Evolutionary conservation across 768 basidiomycete genomes (phyloP), one percentile per base, ranked within the genome.

Genomic region (Trametes maxima): DNA sequence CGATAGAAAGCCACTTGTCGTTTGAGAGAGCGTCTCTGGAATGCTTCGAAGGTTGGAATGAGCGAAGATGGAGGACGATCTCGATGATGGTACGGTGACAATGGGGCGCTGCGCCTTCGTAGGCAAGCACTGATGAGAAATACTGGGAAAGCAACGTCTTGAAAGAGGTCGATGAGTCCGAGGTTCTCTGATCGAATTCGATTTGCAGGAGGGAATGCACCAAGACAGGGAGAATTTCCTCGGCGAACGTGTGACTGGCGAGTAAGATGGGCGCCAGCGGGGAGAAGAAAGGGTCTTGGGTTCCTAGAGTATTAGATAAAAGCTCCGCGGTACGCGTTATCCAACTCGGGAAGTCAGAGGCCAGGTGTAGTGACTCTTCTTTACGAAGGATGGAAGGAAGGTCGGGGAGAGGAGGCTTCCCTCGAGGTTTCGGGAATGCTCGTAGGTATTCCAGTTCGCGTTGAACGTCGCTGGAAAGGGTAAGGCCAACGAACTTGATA

Each of bases 1-100:
- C 87, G 44, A 98, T 67, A 37, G 82, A 77, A 12, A 99, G 80
- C 97, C 97, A 98, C 61, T 81, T 82, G 70, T 93, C 85, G 66
- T 89, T 83, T 1, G 82, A 80, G n/a, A 80, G 68, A 21, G 74
- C 75, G 50, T 80, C 79, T 5, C 68, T 62, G 1, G 75, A 64
- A 14, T 68, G 68, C 1, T 8, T 24, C 8, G 69, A 73, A 5
- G 81, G 81, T 2, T 67, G 69, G 63, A 89, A 91, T 66, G 85
- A 77, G 8, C 95, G 91, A 24, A 98, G 82, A 73, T 97, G 88
- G 19, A 96, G 79, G 28, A 94, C 77, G 44, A 87, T 80, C 51
- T 89, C 86, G 53, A 98, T 85, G 54, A 98, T 80, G 14, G 82
- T 80, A 54, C 75, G 75, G 50, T 87, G 71, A 58, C 82, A 85